Percentiles rank a stretch among this genome's conserved stretches.
These are phyloP conservation scores for Cucumis hystrix DNA, from an alignment of 306 rosid genomes.

Conservation along the genomic window DNA sequence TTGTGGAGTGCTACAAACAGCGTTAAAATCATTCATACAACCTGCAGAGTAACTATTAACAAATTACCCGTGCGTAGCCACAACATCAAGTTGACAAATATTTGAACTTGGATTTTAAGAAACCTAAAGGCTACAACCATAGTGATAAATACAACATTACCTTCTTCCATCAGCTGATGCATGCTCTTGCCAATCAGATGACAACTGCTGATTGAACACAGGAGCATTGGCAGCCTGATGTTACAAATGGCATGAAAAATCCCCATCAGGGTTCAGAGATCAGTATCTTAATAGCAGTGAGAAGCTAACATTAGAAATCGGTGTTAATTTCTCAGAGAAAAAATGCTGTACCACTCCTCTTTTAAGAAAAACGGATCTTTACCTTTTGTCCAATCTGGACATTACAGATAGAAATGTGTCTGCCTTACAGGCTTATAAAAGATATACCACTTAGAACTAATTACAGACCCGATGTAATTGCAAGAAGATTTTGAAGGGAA, in stretches of 20 bases:
- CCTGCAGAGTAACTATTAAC: background rate
- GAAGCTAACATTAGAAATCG: background rate
- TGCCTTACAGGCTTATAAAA: background rate
- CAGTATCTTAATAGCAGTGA: conserved; percentile 5
- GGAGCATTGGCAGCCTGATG: conserved; percentile 40
- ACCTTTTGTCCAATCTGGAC: background rate
- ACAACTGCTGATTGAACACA: conserved; percentile 28
- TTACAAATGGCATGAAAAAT: conserved; percentile 12
- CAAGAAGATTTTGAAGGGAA: background rate
- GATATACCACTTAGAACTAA: background rate
- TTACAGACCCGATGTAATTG: background rate
- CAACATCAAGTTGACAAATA: background rate
- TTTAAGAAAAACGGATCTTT: background rate
- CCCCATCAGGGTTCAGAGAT: conserved; percentile 11
- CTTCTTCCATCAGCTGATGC: conserved; percentile 83
- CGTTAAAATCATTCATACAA: background rate
- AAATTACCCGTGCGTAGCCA: background rate
- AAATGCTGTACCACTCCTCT: background rate
- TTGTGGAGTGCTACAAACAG: conserved; percentile 3
- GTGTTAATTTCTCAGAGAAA: background rate
- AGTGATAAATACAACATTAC: conserved; percentile 18
- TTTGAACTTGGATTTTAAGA: background rate
- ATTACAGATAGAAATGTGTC: background rate
- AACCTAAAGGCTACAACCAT: background rate
- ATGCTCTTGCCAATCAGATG: conserved; percentile 99